Base-by-base conservation (phyloP, 805 yeast genomes). In the Metschnikowia aberdeeniae region DNA sequence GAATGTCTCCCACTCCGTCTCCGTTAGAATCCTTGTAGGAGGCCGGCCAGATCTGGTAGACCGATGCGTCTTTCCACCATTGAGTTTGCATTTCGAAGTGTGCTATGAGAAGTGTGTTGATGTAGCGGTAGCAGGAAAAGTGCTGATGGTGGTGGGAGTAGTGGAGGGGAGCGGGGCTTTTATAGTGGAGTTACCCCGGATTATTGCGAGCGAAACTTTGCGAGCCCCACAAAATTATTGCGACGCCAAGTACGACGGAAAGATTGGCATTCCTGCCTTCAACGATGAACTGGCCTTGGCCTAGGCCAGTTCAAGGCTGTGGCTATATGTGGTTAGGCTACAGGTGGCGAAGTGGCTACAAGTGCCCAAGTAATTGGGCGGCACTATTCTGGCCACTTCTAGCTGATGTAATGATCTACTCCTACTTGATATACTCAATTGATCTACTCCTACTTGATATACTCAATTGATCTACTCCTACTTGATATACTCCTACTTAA, bases 31-130 rank as follows among this genome's bases (percentile, higher is more conserved):
- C 84, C 53, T 77, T 75, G 65, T 69, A 78, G 28, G 80, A 74
- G 27, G 83, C 82, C 9, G 83, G 83, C 73, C 80, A 79, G 51
- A 78, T 73, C 59, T 79, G 84, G 59, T 79, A 79, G 14, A 79
- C 69, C 13, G 73, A 59, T 40, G 79, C 76, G 55, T 76, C 76
- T 61, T 78, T 77, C 83, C 83, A 79, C 84, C 81, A 72, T 39
- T 39, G 42, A 39, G 42, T 31, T 39, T 39, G 42, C 42, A 39
- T 39, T 30, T 19, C 10, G 35, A 30, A 35, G 8, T 37, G 12
- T 12, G 27, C 12, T 27, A 13, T 2, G 27, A 17, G 33, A 13
- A 4, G 6, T 29, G 13, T 3, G 32, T 4, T 29, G 32, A 29
- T 29, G 32, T 29, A 7, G 32, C 7, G 13, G 13, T 29, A 29